Percentiles rank a stretch among this genome's conserved stretches.
These are phyloP conservation scores for Incumbomyces delicatus DNA, from an alignment of 2,329 filamentous ascomycete species.

Conservation along the genomic window DNA sequence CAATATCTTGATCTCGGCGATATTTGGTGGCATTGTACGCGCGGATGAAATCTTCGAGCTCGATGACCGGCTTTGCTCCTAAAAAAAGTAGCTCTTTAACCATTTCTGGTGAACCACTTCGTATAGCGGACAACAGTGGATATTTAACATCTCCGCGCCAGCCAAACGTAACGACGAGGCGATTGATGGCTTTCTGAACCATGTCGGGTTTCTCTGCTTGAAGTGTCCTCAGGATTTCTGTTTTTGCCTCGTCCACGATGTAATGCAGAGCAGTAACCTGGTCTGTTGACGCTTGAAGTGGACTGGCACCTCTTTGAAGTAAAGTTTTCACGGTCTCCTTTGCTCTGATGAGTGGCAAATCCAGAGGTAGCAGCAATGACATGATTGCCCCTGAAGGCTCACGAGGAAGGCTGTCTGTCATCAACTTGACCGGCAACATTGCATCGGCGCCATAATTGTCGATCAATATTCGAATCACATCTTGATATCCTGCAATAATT, in stretches of 20 bases:
- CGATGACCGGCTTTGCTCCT: constrained; percentile 51
- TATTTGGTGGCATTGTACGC: constrained; percentile 30
- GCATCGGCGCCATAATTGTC: constrained; percentile 67
- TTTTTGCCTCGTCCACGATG: constrained; percentile 45
- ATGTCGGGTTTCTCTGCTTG: constrained; percentile 48
- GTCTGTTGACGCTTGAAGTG: constrained; percentile 59
- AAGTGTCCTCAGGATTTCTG: constrained; percentile 34
- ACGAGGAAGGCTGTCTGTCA: constrained; percentile 32
- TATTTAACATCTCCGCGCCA: constrained; percentile 32
- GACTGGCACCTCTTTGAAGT: constrained; percentile 61
- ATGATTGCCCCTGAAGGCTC: constrained; percentile 52
- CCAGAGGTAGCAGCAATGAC: constrained; percentile 57
- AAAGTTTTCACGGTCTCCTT: constrained; percentile 56
- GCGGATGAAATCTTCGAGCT: constrained; percentile 57
- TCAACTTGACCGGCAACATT: constrained; percentile 62
- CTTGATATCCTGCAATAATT: constrained; percentile 60
- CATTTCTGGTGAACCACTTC: constrained; percentile 41
- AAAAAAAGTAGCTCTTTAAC: constrained; percentile 52
- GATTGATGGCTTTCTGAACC: constrained; percentile 56
- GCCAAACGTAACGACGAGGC: constrained; percentile 41
- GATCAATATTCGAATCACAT: constrained; percentile 60
- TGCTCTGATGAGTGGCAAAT: constrained; percentile 54
- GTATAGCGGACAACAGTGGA: constrained; percentile 52
- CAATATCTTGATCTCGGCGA: constrained; percentile 28
- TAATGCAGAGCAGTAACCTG: constrained; percentile 58